Evolutionary conservation across 208 protist species (phyloP).

Genomic region (Crithidia brevicula): DNA sequence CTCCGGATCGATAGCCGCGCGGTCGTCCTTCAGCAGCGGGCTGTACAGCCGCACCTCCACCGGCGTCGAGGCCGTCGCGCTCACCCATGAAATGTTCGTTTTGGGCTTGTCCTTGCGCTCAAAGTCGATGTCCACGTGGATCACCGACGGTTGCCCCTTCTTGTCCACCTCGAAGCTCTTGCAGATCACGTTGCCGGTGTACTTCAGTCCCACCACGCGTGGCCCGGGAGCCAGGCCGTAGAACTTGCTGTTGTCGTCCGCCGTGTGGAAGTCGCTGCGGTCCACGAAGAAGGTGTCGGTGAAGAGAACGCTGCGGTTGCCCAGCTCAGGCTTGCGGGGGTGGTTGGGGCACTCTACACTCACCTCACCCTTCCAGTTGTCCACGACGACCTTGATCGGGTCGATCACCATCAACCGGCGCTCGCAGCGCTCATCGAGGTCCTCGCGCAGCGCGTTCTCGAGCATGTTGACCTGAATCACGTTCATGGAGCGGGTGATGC

Average conservation of each 20-base stretch:
- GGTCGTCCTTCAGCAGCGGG: conserved; percentile 86
- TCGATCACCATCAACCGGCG: conserved; percentile 93
- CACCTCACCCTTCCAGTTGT: conserved; percentile 90
- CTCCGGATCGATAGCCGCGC: conserved; percentile 83
- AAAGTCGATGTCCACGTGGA: conserved; percentile 90
- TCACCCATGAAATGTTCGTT: conserved; percentile 94
- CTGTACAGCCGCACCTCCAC: conserved; percentile 87
- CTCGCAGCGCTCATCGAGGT: conserved; percentile 93
- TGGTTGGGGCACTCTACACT: conserved; percentile 95
- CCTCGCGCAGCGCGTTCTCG: conserved; percentile 94
- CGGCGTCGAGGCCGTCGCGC: conserved; percentile 51
- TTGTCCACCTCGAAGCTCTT: conserved; percentile 79
- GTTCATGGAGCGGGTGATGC: conserved; percentile 93
- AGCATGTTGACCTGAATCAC: conserved; percentile 95
- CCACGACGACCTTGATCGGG: conserved; percentile 96
- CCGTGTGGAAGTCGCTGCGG: conserved; percentile 94
- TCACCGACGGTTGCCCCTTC: conserved; percentile 57
- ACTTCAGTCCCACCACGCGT: conserved; percentile 88
- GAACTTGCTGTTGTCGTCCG: conserved; percentile 88
- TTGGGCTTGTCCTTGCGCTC: conserved; percentile 86
- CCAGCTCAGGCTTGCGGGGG: conserved; percentile 87
- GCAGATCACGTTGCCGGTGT: conserved; percentile 87
- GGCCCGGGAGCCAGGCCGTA: conserved; percentile 85
- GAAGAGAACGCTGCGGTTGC: conserved; percentile 88
- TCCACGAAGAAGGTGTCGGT: conserved; percentile 97